Conservation (phyloP, 2,329 filamentous ascomycete species). For the Achaetomium macrosporum region DNA sequence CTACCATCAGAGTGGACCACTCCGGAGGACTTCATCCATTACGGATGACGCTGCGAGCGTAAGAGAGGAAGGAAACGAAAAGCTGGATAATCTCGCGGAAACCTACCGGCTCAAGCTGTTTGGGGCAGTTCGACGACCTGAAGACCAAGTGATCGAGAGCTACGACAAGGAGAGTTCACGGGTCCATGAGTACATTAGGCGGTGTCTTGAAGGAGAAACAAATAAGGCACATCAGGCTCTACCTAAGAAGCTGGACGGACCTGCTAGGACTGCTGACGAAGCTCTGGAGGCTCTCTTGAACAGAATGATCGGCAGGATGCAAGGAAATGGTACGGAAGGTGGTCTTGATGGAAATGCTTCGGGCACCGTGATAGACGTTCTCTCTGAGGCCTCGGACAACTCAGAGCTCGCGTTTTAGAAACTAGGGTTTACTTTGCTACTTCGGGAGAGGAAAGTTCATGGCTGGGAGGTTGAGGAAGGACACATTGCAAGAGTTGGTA, state of each 20-base stretch:
- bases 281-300: conserved; percentile 8
- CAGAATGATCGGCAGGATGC: neutral
- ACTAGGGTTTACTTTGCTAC: too few relatives aligned
- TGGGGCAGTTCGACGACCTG: neutral
- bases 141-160: neutral
- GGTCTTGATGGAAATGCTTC: too few relatives aligned
- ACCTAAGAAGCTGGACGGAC: neutral
- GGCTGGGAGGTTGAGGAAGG: too few relatives aligned
- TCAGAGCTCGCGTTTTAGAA: neutral
- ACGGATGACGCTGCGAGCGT: neutral
- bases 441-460: too few relatives aligned
- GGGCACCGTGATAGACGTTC: neutral
- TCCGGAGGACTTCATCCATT: neutral
- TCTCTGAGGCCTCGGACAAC: neutral
- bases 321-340: neutral
- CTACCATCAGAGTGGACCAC: neutral
- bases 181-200: conserved; percentile 6
- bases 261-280: neutral
- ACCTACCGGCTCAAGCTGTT: conserved; percentile 1
- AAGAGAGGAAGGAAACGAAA: neutral
- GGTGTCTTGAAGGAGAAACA: neutral
- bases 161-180: neutral
- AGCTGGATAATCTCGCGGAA: neutral
- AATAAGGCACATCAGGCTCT: neutral
- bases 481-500: too few relatives aligned